Evolutionary conservation across 192 early-diverging fungal species (phyloP).

Genomic region (Umbelopsis sp.): DNA sequence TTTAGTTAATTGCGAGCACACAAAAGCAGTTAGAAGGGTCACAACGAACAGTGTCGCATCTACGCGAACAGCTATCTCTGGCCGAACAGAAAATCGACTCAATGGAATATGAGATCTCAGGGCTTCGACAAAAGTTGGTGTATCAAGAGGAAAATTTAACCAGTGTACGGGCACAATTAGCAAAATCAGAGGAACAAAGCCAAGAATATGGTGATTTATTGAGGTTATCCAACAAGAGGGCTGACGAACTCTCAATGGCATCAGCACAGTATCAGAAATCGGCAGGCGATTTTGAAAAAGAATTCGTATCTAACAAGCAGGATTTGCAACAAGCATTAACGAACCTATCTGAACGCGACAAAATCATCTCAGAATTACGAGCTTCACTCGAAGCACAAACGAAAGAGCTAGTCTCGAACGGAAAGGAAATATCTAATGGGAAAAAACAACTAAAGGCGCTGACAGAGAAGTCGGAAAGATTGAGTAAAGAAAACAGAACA

Average conservation of each 20-base stretch:
- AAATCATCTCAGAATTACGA: not conserved
- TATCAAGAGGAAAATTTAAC: not conserved
- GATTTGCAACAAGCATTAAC: not conserved
- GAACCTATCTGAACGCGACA: not conserved
- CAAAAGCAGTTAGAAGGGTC: slow-evolving; percentile 5
- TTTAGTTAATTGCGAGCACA: slow-evolving; percentile 1
- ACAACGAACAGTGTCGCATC: not conserved
- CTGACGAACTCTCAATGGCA: not conserved
- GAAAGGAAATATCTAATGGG: not conserved
- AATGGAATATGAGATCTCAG: slow-evolving; percentile 12
- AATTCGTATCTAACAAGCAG: not conserved
- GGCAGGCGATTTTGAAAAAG: not conserved
- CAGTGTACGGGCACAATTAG: not conserved
- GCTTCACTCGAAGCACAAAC: not conserved
- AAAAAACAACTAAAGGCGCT: slow-evolving; percentile 7
- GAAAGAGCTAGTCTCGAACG: not conserved
- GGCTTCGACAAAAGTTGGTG: not conserved
- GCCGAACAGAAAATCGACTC: slow-evolving; percentile 3
- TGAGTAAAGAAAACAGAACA: slow-evolving; percentile 17
- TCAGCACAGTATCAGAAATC: not conserved
- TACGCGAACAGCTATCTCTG: not conserved
- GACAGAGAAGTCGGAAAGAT: not conserved
- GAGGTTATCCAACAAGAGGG: not conserved
- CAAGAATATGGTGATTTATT: slow-evolving; percentile 9
- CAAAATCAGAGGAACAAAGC: slow-evolving; percentile 2